Conservation (phyloP, 805 yeast genomes). For the Cyberlindnera samutprakarnensis region DNA sequence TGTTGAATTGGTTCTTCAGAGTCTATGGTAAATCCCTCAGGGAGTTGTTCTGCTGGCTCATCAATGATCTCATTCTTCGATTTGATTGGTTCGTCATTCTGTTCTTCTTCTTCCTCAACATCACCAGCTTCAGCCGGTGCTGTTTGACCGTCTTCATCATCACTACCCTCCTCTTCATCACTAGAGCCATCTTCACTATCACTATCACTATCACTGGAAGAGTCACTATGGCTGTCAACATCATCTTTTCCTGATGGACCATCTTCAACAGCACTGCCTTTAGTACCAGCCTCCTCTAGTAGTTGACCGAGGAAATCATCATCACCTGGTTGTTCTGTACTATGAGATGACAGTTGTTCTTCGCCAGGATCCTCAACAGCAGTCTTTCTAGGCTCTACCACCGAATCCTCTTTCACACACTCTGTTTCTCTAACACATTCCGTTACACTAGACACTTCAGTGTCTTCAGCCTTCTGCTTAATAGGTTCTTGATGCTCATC, state of each 20-base stretch:
- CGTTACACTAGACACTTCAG: too few species aligned
- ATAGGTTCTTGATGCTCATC: too few species aligned
- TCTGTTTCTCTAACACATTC: too few species aligned
- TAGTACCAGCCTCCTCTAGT: too few species aligned
- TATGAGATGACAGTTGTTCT: too few species aligned
- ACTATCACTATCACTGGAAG: conserved; percentile 7
- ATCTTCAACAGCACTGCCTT: not conserved
- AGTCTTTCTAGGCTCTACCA: too few species aligned
- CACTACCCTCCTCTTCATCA: conserved; percentile 4
- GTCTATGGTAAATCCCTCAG: conserved; percentile 54
- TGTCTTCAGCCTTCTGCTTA: too few species aligned
- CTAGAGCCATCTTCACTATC: conserved; percentile 14
- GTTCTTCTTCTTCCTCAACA: conserved; percentile 14
- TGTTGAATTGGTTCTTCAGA: conserved; percentile 59
- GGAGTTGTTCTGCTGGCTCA: conserved; percentile 60
- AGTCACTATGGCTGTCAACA: conserved; percentile 1
- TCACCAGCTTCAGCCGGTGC: conserved; percentile 8
- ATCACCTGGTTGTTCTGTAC: too few species aligned
- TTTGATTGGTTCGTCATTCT: conserved; percentile 44
- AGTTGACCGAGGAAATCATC: conserved; percentile 1
- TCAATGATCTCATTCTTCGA: conserved; percentile 74
- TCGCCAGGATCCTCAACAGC: too few species aligned
- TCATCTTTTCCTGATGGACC: not conserved
- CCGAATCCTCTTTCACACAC: too few species aligned
- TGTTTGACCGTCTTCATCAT: conserved; percentile 6